Base-by-base conservation (phyloP, 2,329 filamentous ascomycete genomes). In the Cladosporium sp. region DNA sequence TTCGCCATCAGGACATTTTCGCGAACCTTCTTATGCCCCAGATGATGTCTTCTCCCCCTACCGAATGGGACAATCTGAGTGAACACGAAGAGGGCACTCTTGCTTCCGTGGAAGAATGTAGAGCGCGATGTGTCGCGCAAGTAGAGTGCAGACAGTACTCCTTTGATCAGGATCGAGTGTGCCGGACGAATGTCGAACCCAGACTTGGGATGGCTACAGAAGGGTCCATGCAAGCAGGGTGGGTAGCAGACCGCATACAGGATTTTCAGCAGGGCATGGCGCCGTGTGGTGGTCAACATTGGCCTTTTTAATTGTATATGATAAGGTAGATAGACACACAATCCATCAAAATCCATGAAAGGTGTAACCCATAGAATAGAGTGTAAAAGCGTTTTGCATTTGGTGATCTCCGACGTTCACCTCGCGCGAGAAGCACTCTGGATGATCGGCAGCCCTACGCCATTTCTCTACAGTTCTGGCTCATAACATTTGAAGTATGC, bases 21-120 rank as follows among this genome's bases (percentile, higher is more conserved):
- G 19, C 34, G 3, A 51, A 7, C 17, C 30, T 51, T 22, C 4
- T 51, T 3, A 39, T 39, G 49, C 34, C 34, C 25, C 34, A 39
- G 15, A 51, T 51, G 49, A 51, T 51, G 49, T 19, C 30, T 2
- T 19, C 30, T 2, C 49, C 49, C 1, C 49, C 34, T n/a, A 17
- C 7, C 15, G 60, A 66, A 25, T 69, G 66, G 67, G 56, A 68
- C 54, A 69, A 69, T 11, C 58, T 64, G 36, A 63, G 63, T 28
- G 61, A 66, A 5, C 42, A 64, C 4, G 64, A 67, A 20, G 56
- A 63, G 17, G 55, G 58, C 0, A 45, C 43, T 1, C 60, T 64
- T 8, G 25, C 34, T 0, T 59, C 60, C 17, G 34, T 64, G 8
- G 63, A 64, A 15, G 63, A 47, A 7, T 69, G 67, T 42, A 51